phyloP scores from a whole-genome alignment of 2,329 filamentous ascomycete species.

The Byssoonygena ceratinophila region DNA sequence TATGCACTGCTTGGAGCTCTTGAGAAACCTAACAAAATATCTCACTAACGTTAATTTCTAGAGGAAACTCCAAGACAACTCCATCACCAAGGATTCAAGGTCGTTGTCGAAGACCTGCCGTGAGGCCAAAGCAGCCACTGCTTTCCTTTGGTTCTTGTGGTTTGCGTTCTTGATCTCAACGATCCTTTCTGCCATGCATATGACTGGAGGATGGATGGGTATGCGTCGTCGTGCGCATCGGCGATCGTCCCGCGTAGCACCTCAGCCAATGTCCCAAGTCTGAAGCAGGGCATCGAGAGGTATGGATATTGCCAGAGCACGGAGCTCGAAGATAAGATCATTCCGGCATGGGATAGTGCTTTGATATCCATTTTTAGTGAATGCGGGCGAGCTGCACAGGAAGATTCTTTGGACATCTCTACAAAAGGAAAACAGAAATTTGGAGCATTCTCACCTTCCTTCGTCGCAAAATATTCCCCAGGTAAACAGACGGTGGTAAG shows the following conservation, averaged over 20 bases:
- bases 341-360: too few relatives aligned
- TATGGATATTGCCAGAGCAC: too few relatives aligned
- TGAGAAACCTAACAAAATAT: too few relatives aligned
- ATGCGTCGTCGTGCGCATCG: conserved; percentile 13
- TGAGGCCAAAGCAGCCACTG: conserved; percentile 42
- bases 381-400: too few relatives aligned
- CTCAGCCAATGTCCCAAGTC: conserved; percentile 17
- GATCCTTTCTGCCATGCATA: conserved; percentile 30
- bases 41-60: neutral
- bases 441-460: neutral
- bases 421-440: neutral
- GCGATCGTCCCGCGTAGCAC: conserved; percentile 8
- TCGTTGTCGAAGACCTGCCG: conserved; percentile 36
- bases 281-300: neutral
- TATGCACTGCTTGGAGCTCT: conserved; percentile 23
- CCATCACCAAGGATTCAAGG: conserved; percentile 37
- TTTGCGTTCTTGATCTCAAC: conserved; percentile 35
- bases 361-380: too few relatives aligned
- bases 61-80: conserved; percentile 31
- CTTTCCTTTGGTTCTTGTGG: conserved; percentile 45
- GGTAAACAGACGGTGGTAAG: neutral
- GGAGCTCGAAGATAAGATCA: too few relatives aligned
- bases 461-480: neutral
- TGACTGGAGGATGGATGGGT: conserved; percentile 9
- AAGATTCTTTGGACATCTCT: too few relatives aligned